Evolutionary conservation across 306 rosid species (phyloP).

Genomic region (Glycyrrhiza uralensis): DNA sequence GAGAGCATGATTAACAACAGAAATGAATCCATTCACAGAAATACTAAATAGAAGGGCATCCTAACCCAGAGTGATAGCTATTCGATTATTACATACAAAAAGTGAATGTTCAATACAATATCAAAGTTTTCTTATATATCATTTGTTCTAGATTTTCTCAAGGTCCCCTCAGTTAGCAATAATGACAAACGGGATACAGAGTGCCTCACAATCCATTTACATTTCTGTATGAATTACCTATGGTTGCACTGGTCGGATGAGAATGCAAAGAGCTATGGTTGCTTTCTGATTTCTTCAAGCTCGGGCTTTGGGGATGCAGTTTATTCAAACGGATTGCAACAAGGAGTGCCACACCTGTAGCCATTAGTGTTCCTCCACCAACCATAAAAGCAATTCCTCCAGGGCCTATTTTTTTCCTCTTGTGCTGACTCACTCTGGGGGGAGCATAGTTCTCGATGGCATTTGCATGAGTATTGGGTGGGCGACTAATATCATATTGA

Average conservation of each 20-base stretch:
- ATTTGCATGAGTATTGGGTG: conserved; percentile 71
- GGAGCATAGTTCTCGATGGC: conserved; percentile 61
- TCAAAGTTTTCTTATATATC: neutral
- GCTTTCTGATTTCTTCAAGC: conserved; percentile 35
- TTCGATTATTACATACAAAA: neutral
- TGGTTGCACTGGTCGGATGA: conserved; percentile 42
- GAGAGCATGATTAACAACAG: neutral
- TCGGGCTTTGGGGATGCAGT: conserved; percentile 25
- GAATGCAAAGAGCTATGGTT: conserved; percentile 37
- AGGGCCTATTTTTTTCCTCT: conserved; percentile 56
- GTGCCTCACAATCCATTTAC: neutral
- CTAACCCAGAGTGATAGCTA: neutral
- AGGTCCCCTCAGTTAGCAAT: conserved; percentile 1
- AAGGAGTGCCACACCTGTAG: conserved; percentile 55
- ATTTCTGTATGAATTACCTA: conserved; percentile 49
- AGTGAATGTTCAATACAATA: neutral
- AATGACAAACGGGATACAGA: neutral
- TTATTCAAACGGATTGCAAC: conserved; percentile 48
- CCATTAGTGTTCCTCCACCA: conserved; percentile 70
- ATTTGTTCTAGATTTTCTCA: conserved; percentile 8
- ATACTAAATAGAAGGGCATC: neutral
- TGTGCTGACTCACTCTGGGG: conserved; percentile 29
- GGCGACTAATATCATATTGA: conserved; percentile 47
- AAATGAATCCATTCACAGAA: neutral
- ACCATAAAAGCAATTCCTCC: conserved; percentile 72